A percentile compares a stretch with the other conserved stretches of the same genome.
These are phyloP conservation scores for Plectosphaerella cucumerina DNA, from an alignment of 2,329 filamentous ascomycete species.

Conservation along the genomic window DNA sequence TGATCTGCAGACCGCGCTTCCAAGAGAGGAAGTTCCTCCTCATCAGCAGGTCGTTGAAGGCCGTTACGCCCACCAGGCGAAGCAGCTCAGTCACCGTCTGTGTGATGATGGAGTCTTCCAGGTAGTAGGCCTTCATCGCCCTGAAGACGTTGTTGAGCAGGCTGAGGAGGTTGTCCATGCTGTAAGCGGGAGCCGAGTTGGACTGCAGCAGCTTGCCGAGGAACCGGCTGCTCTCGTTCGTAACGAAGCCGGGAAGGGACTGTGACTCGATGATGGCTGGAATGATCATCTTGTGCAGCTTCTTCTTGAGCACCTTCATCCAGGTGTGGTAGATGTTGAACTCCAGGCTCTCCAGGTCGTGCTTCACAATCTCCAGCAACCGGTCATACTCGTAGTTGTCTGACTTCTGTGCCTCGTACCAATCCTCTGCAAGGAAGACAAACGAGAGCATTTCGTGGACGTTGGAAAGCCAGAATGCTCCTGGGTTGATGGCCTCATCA, in stretches of 20 bases:
- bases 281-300: constrained; percentile 99
- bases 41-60: constrained; percentile 98
- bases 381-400: constrained; percentile 99
- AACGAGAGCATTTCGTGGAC: constrained; percentile 99
- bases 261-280: constrained; percentile 99
- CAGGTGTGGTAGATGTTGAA: constrained; percentile 99
- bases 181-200: constrained; percentile 90
- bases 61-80: constrained; percentile 89
- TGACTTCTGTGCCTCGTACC: constrained; percentile 99
- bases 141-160: constrained; percentile 96
- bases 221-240: constrained; percentile 97
- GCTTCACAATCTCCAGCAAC: constrained; percentile 96
- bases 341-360: constrained; percentile 94
- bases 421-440: constrained; percentile 97
- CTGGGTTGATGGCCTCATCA: constrained; percentile 94
- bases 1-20: constrained; percentile 99
- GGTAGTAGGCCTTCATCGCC: constrained; percentile 97
- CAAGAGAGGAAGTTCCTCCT: constrained; percentile 96
- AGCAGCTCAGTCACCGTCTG: constrained; percentile 94
- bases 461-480: constrained; percentile 98
- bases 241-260: constrained; percentile 95
- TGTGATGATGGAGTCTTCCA: constrained; percentile 93
- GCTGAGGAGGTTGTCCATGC: constrained; percentile 97
- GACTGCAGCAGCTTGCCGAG: constrained; percentile 92
- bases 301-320: constrained; percentile 99